Conservation (phyloP, 1,139 yeast genomes). For the Saccharomycopsis hybrid region DNA sequence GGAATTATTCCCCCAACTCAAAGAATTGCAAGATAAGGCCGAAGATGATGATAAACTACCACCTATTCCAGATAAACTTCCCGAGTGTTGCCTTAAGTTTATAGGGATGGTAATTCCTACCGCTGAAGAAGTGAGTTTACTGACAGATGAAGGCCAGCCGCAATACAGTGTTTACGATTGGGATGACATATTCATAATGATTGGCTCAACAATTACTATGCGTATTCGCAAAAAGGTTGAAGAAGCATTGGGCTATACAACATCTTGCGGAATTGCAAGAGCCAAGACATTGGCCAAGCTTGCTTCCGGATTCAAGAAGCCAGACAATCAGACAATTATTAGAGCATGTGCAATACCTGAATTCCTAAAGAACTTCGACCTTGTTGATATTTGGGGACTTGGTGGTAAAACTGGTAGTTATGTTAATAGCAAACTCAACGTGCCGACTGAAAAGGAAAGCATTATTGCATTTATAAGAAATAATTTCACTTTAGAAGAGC, state of each 20-base stretch:
- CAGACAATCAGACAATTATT: constrained; percentile 78
- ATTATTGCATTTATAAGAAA: constrained; percentile 46
- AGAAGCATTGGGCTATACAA: constrained; percentile 63
- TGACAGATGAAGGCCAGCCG: too few species aligned
- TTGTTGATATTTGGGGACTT: constrained; percentile 79
- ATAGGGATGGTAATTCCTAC: constrained; percentile 26
- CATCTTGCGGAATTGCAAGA: constrained; percentile 82
- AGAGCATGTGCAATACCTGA: constrained; percentile 39
- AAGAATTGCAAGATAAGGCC: constrained; percentile 26
- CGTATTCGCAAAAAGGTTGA: constrained; percentile 49
- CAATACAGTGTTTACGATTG: constrained; percentile 46
- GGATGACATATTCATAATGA: constrained; percentile 70
- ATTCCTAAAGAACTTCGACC: constrained; percentile 55
- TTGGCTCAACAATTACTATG: constrained; percentile 57
- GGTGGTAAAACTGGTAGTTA: constrained; percentile 84
- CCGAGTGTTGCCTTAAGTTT: constrained; percentile 31
- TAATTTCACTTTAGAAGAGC: constrained; percentile 33
- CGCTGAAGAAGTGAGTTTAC: constrained; percentile 13
- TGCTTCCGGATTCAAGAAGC: constrained; percentile 81
- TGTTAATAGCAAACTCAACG: constrained; percentile 39
- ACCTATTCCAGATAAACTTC: constrained; percentile 41
- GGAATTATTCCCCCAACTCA: constrained; percentile 33
- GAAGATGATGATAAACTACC: constrained; percentile 39
- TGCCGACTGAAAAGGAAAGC: constrained; percentile 30
- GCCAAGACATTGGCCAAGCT: constrained; percentile 77